Conservation (phyloP, 176 grass and related monocot genomes). For the Triticum aestivum region DNA sequence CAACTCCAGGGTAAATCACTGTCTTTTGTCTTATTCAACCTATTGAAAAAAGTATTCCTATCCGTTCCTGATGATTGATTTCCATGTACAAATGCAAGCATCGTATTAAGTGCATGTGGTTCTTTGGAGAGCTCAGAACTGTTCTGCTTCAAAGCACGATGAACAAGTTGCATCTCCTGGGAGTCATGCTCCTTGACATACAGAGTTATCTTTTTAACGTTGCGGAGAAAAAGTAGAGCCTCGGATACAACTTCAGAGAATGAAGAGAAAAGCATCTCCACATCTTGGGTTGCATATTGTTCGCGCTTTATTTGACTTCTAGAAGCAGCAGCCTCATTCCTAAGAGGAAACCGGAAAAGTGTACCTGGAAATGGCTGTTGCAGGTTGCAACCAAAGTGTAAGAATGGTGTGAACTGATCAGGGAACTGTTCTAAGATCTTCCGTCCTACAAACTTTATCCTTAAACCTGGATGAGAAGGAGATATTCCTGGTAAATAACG, state of each 20-base stretch:
- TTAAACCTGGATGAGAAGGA: conserved; percentile 92
- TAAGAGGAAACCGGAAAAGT: conserved; percentile 94
- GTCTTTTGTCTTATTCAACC: conserved; percentile 83
- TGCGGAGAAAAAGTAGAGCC: conserved; percentile 84
- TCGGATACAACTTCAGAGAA: conserved; percentile 90
- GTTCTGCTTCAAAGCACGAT: conserved; percentile 64
- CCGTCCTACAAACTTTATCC: conserved; percentile 89
- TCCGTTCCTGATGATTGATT: conserved; percentile 68
- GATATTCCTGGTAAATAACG: conserved; percentile 95
- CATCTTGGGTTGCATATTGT: conserved; percentile 86
- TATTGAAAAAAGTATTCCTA: conserved; percentile 81
- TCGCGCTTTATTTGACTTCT: conserved; percentile 98
- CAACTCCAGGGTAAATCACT: conserved; percentile 84
- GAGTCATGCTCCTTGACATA: conserved; percentile 83
- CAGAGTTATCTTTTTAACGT: conserved; percentile 79
- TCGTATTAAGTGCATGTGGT: conserved; percentile 58
- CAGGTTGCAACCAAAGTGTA: conserved; percentile 93
- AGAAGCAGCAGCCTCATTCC: conserved; percentile 73
- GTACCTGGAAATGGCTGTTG: conserved; percentile 92
- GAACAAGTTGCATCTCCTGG: conserved; percentile 76
- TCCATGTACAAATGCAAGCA: conserved; percentile 84
- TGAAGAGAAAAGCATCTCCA: conserved; percentile 80
- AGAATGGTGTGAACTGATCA: conserved; percentile 92
- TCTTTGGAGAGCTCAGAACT: conserved; percentile 50
- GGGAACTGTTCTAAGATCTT: conserved; percentile 95